Evolutionary conservation across 192 early-diverging fungal species (phyloP).

Genomic region (Coemansia sp.): DNA sequence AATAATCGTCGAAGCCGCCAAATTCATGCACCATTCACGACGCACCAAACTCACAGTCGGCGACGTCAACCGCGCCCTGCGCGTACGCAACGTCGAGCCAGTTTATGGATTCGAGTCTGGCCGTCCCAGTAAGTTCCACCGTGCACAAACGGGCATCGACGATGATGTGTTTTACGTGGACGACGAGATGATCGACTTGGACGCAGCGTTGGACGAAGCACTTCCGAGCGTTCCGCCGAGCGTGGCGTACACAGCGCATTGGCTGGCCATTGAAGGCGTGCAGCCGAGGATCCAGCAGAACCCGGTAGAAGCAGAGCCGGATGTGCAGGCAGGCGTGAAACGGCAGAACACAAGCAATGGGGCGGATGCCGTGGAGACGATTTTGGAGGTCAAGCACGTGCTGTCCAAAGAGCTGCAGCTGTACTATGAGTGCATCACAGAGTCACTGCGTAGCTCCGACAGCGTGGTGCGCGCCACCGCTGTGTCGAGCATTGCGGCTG

Average conservation of each 20-base stretch:
- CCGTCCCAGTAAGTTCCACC: slow-evolving; percentile 70
- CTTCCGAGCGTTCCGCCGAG: slow-evolving; percentile 91
- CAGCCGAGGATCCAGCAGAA: slow-evolving; percentile 97
- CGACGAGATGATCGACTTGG: slow-evolving; percentile 93
- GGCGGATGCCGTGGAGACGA: slow-evolving; percentile 51
- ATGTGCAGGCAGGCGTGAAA: not conserved
- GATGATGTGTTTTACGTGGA: slow-evolving; percentile 81
- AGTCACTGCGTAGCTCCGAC: slow-evolving; percentile 68
- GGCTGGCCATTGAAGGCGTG: slow-evolving; percentile 99
- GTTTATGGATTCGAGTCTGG: slow-evolving; percentile 85
- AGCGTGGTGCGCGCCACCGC: slow-evolving; percentile 72
- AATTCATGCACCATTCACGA: slow-evolving; percentile 96
- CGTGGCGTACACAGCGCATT: slow-evolving; percentile 87
- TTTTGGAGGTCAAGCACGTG: slow-evolving; percentile 83
- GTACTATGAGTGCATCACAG: slow-evolving; percentile 91
- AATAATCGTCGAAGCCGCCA: slow-evolving; percentile 87
- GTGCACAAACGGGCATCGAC: slow-evolving; percentile 59
- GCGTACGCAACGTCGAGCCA: slow-evolving; percentile 92
- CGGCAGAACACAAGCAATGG: slow-evolving; percentile 17
- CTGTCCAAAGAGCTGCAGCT: slow-evolving; percentile 91
- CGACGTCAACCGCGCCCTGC: slow-evolving; percentile 90
- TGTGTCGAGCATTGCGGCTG: slow-evolving; percentile 77
- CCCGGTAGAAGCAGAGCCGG: slow-evolving; percentile 42
- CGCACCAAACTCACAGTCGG: slow-evolving; percentile 76
- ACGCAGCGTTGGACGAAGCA: slow-evolving; percentile 79